phyloP scores from a whole-genome alignment of 345 rosid genomes.

The Salix caprea region DNA sequence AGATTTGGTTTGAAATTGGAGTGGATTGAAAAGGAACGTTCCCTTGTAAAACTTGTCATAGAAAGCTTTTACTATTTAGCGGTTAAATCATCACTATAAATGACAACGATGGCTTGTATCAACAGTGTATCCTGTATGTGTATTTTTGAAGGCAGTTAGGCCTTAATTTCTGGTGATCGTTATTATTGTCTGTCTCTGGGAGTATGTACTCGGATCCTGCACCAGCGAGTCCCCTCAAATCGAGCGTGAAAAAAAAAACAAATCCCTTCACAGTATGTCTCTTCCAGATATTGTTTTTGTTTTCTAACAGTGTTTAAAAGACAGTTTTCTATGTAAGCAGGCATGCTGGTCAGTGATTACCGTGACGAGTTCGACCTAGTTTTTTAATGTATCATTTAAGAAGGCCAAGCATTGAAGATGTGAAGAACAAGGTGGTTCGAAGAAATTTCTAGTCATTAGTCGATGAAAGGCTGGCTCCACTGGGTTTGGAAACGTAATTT shows the following conservation, averaged over 20 bases:
- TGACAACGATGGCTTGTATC: background rate
- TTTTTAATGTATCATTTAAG: background rate
- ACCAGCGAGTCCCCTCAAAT: background rate
- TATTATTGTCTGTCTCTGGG: background rate
- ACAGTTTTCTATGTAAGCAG: background rate
- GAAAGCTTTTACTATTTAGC: background rate
- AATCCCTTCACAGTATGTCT: background rate
- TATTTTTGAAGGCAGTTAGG: background rate
- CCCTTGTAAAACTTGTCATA: background rate
- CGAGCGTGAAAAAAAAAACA: background rate
- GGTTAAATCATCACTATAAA: background rate
- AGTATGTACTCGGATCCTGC: background rate
- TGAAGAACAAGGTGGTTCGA: background rate
- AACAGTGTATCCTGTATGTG: background rate
- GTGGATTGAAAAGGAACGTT: background rate
- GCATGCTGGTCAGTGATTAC: background rate
- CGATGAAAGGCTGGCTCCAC: background rate
- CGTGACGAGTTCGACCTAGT: background rate
- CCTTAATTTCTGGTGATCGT: background rate
- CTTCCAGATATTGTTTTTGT: no score
- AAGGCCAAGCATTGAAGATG: background rate
- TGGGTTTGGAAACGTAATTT: no score
- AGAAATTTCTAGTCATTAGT: background rate
- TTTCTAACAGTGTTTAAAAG: background rate
- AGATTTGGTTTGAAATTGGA: background rate